Evolutionary conservation across 2,329 filamentous ascomycete genomes (phyloP).

Genomic region (Ophiostoma himal-ulmi): DNA sequence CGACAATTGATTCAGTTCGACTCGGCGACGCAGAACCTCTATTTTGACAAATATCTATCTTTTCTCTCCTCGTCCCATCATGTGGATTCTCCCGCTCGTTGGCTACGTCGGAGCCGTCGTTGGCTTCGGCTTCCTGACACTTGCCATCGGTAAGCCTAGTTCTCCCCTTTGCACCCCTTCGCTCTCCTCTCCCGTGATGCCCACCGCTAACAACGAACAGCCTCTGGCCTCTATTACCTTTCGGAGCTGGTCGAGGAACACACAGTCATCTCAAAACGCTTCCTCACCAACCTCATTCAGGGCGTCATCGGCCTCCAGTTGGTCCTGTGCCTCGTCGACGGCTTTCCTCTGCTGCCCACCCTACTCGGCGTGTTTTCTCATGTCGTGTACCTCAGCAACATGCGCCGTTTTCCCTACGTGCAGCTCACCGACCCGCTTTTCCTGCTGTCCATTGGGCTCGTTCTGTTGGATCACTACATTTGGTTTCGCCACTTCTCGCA

Average conservation of each 20-base stretch:
- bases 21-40: neutral
- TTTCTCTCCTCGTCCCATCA: constrained; percentile 40
- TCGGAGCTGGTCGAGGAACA: constrained; percentile 98
- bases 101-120: constrained; percentile 82
- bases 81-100: constrained; percentile 94
- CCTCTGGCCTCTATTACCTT: constrained; percentile 96
- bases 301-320: constrained; percentile 67
- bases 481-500: constrained; percentile 92
- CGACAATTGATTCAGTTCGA: neutral
- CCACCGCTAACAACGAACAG: constrained; percentile 22
- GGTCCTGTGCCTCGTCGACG: constrained; percentile 71
- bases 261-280: constrained; percentile 81
- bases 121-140: constrained; percentile 88
- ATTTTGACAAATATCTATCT: neutral
- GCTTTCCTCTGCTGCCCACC: constrained; percentile 73
- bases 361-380: constrained; percentile 74
- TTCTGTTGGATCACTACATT: constrained; percentile 84
- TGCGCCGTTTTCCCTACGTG: constrained; percentile 68
- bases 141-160: constrained; percentile 62
- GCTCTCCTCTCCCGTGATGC: neutral
- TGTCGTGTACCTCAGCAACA: constrained; percentile 80
- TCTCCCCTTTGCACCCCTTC: neutral
- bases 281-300: constrained; percentile 84
- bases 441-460: constrained; percentile 73
- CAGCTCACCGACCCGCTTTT: constrained; percentile 85